phyloP scores from a whole-genome alignment of 2,329 filamentous ascomycete species.

The Diaporthe citrichinensis region DNA sequence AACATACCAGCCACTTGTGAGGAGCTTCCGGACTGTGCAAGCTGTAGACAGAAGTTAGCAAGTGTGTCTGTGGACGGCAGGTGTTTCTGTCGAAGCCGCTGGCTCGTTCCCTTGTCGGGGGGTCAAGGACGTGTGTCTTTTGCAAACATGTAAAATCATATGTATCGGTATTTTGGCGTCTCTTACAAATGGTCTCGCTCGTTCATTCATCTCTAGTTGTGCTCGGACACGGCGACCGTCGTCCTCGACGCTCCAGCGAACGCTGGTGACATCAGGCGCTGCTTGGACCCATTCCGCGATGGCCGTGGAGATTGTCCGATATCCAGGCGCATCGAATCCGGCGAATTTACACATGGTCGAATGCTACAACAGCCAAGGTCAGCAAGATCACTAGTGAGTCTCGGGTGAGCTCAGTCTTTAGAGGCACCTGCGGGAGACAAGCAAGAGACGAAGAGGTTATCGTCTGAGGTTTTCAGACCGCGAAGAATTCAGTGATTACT shows the following conservation, averaged over 20 bases:
- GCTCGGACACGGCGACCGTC: constrained; percentile 63
- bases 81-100: not conserved
- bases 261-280: constrained; percentile 66
- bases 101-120: not conserved
- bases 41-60: constrained; percentile 23
- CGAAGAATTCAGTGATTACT: not conserved
- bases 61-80: not conserved
- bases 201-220: constrained; percentile 61
- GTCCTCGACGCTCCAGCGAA: constrained; percentile 73
- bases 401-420: not conserved
- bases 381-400: not conserved
- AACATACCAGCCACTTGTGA: constrained; percentile 40
- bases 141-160: not conserved
- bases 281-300: constrained; percentile 67
- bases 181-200: constrained; percentile 58
- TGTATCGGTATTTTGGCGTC: not conserved
- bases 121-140: not conserved
- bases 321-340: constrained; percentile 75
- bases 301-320: constrained; percentile 64
- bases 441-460: too few species aligned
- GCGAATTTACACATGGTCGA: constrained; percentile 81
- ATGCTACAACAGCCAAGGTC: constrained; percentile 55
- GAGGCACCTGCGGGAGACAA: not conserved
- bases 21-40: constrained; percentile 2
- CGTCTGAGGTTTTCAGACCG: too few species aligned